A percentile compares a stretch with the other conserved stretches of the same genome.
These are phyloP conservation scores for Alternaria arborescens DNA, from an alignment of 2,329 filamentous ascomycete genomes.

Conservation along the genomic window DNA sequence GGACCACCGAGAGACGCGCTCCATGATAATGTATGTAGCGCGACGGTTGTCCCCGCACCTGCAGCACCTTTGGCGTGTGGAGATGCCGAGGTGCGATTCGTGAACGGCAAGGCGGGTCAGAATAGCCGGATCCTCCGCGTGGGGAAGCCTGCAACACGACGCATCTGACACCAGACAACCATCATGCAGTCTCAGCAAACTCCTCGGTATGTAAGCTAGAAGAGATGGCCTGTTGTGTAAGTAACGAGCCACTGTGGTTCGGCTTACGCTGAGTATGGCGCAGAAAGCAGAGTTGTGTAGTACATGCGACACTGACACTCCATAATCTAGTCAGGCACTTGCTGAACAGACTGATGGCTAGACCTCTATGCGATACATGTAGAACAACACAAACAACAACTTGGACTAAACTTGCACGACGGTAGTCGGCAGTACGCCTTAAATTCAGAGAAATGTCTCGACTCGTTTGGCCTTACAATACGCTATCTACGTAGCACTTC, in stretches of 20 bases:
- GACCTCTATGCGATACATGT: not conserved
- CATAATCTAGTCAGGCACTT: not conserved
- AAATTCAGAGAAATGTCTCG: not conserved
- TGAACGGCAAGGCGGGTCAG: slow-evolving; percentile 26
- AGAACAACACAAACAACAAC: not conserved
- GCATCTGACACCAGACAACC: not conserved
- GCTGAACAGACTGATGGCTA: not conserved
- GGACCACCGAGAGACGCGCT: slow-evolving; percentile 7
- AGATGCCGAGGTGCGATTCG: slow-evolving; percentile 37
- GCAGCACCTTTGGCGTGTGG: slow-evolving; percentile 22
- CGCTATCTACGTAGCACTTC: not conserved
- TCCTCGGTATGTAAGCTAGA: not conserved
- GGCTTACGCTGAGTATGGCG: not conserved
- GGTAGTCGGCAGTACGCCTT: not conserved
- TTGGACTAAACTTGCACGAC: not conserved
- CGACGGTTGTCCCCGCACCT: slow-evolving; percentile 28
- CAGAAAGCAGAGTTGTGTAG: not conserved
- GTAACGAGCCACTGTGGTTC: not conserved
- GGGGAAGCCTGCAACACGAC: not conserved
- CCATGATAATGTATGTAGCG: slow-evolving; percentile 25
- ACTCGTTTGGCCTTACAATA: not conserved
- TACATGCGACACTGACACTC: not conserved
- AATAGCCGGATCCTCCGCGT: slow-evolving; percentile 28
- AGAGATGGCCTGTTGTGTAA: not conserved
- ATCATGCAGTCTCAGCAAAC: not conserved